phyloP scores from a whole-genome alignment of 2,329 filamentous ascomycete genomes.

The Monosporascus sp. region DNA sequence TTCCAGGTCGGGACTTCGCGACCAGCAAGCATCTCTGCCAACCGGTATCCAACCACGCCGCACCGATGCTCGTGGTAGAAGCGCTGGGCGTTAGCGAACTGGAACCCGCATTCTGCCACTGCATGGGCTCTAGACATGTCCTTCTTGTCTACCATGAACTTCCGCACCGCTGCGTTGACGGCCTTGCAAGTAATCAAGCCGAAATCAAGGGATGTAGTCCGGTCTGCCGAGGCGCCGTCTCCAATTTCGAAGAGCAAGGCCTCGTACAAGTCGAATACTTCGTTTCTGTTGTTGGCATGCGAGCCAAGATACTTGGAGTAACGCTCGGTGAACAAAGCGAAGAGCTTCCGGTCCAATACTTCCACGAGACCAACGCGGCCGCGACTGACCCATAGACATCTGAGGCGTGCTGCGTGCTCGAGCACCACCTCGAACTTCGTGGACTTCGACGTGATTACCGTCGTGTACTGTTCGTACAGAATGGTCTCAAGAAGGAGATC shows the following conservation, averaged over 20 bases:
- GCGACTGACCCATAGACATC: constrained; percentile 28
- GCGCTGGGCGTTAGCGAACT: constrained; percentile 35
- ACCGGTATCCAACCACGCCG: constrained; percentile 38
- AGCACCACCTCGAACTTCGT: constrained; percentile 28
- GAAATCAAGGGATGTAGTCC: constrained; percentile 31
- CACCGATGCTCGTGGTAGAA: constrained; percentile 34
- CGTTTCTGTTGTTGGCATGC: constrained; percentile 26
- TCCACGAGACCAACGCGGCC: constrained; percentile 23
- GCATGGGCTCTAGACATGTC: constrained; percentile 35
- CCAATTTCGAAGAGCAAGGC: constrained; percentile 35
- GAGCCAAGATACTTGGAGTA: constrained; percentile 23
- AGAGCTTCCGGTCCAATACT: constrained; percentile 33
- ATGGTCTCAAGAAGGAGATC: constrained; percentile 33
- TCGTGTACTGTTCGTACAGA: constrained; percentile 32
- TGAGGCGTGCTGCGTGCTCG: constrained; percentile 33
- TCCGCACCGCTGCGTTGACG: constrained; percentile 26
- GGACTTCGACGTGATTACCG: constrained; percentile 17
- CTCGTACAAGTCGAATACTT: constrained; percentile 33
- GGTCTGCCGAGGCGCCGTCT: constrained; percentile 24
- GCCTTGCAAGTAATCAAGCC: constrained; percentile 33
- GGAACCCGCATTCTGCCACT: constrained; percentile 37
- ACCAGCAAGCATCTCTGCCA: constrained; percentile 39
- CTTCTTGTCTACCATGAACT: constrained; percentile 30
- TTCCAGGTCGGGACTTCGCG: constrained; percentile 29
- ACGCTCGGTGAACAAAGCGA: constrained; percentile 31